Evolutionary conservation across 2,329 filamentous ascomycete genomes (phyloP).

Genomic region (Periconia sp.): DNA sequence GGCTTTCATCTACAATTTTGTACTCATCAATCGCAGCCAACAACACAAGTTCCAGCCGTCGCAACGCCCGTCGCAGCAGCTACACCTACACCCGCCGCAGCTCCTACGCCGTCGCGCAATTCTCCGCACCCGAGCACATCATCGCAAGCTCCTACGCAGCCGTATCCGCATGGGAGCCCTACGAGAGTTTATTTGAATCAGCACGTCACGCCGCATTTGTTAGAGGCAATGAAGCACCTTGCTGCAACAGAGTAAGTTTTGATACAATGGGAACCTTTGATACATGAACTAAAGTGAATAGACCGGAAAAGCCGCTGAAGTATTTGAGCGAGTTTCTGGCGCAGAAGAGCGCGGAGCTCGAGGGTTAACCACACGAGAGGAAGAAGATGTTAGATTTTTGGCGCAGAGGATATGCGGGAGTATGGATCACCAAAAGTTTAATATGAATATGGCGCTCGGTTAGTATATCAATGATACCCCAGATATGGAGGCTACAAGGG

Average conservation of each 20-base stretch:
- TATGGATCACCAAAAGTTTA: not conserved
- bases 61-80: constrained; percentile 9
- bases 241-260: constrained; percentile 46
- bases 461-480: not conserved
- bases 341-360: constrained; percentile 51
- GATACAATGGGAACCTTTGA: not conserved
- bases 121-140: constrained; percentile 35
- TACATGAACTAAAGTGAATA: constrained; percentile 6
- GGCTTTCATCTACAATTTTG: constrained; percentile 2
- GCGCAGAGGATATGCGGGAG: too few relatives aligned
- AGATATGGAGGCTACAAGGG: not conserved
- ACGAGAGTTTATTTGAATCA: constrained; percentile 54
- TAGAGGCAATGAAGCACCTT: constrained; percentile 56
- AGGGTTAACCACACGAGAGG: constrained; percentile 32
- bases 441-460: not conserved
- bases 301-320: constrained; percentile 53
- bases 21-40: constrained; percentile 8
- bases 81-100: constrained; percentile 13
- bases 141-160: constrained; percentile 32
- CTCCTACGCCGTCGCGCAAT: constrained; percentile 29
- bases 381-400: not conserved
- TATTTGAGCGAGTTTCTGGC: constrained; percentile 53
- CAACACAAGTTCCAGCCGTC: constrained; percentile 11
- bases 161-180: constrained; percentile 51
- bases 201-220: constrained; percentile 52